Base-by-base conservation (phyloP, 306 rosid species). In the Vigna radiata region DNA sequence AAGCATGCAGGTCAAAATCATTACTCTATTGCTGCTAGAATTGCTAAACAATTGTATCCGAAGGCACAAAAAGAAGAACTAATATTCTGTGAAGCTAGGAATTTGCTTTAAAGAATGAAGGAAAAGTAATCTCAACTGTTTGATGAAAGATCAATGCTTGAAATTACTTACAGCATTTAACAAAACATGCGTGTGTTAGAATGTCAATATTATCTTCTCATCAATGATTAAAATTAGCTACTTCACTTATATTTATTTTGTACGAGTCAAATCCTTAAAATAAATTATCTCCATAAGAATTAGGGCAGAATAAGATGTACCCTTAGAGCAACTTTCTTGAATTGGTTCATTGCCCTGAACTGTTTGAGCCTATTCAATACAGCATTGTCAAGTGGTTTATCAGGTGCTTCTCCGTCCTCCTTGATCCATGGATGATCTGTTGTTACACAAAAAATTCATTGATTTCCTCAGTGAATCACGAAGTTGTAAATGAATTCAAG, bases 281-380 rank as follows among this genome's bases (percentile, higher is more conserved):
- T n/a, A 33, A 75, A 27, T 3, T 31, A 21, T 36, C 9, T 49
- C 46, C 8, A 36, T 6, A 23, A 77, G 6, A 77, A 14, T 53
- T 11, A 53, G 52, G 14, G 10, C 39, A 68, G 31, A 68, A 54
- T 14, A 43, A 81, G 10, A 2, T 8, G n/a, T 82, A 82, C 85
- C 85, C 79, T 82, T 9, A 82, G 71, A 46, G 85, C 85, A 77
- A 77, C 82, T 82, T 82, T 82, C 85, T 82, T 82, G 61, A 82
- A 82, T 72, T 82, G 75, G 75, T 77, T 82, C 82, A 82, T 77
- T 66, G 98, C 98, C 80, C 83, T 87, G 79, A 93, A 93, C 50
- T 90, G 98, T 69, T 93, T 93, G 88, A 93, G 94, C 86, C 93
- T 89, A 69, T 75, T 89, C 41, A 90, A 72, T 67, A 93, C 98